These are phyloP conservation scores for Psilocybe cubensis DNA, from an alignment of 768 basidiomycete genomes.

Conservation along the genomic window DNA sequence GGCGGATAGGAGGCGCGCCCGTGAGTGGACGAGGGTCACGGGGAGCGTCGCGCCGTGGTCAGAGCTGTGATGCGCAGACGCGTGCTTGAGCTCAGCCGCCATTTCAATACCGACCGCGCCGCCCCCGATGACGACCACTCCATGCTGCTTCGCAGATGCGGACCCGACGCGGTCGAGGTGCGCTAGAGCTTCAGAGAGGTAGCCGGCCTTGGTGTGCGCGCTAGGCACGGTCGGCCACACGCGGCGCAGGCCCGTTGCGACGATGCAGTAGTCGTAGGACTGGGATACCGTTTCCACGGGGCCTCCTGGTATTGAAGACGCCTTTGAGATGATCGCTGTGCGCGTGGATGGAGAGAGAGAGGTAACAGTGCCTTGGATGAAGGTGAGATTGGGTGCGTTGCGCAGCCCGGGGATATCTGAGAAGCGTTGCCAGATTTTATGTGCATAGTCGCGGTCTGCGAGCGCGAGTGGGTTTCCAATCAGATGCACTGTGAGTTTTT, in stretches of 20 bases:
- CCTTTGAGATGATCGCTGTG: not conserved
- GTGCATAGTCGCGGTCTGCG: not conserved
- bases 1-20: not conserved
- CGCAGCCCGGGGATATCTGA: not conserved
- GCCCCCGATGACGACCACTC: not conserved
- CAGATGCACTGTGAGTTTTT: not conserved
- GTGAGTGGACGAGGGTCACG: not conserved
- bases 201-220: not conserved
- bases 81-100: not conserved
- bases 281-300: not conserved
- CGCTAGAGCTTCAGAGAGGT: not conserved
- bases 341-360: not conserved
- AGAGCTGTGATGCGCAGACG: too few species aligned
- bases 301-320: not conserved
- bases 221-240: not conserved
- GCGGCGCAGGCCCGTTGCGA: not conserved
- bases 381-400: not conserved
- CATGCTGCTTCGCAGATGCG: not conserved
- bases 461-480: not conserved
- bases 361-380: not conserved
- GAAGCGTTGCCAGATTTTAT: not conserved
- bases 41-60: not conserved
- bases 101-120: not conserved
- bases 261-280: not conserved
- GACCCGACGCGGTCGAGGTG: not conserved